These are phyloP conservation scores for Nyctanthes arbortristis DNA, from an alignment of 257 asterid genomes.

Conservation along the genomic window DNA sequence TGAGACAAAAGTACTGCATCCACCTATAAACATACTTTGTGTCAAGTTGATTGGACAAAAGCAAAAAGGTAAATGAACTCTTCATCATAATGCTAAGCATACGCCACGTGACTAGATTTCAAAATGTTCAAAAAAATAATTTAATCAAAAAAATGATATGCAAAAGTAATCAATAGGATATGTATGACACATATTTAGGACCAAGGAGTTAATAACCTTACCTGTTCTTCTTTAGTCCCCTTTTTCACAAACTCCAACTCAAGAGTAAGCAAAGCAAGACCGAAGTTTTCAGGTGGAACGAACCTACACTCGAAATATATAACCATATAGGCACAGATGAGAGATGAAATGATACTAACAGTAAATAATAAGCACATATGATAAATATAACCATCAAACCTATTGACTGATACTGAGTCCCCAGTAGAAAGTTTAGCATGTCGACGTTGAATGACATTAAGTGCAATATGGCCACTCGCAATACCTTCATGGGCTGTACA, in stretches of 20 bases:
- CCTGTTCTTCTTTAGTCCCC: slow-evolving; percentile 87
- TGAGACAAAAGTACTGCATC: slow-evolving; percentile 79
- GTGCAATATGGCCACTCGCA: slow-evolving; percentile 66
- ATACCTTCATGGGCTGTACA: slow-evolving; percentile 62
- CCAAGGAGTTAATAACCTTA: slow-evolving; percentile 24
- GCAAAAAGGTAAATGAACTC: not conserved
- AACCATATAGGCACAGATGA: slow-evolving; percentile 17
- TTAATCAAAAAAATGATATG: slow-evolving; percentile 2
- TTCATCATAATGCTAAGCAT: slow-evolving; percentile 13
- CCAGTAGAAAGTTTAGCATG: slow-evolving; percentile 85
- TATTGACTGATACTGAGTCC: slow-evolving; percentile 67
- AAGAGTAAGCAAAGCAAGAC: slow-evolving; percentile 77
- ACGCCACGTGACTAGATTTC: not conserved
- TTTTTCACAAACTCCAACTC: slow-evolving; percentile 97
- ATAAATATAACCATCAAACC: slow-evolving; percentile 41
- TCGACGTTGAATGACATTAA: slow-evolving; percentile 89
- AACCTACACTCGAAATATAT: slow-evolving; percentile 47
- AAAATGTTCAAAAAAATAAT: not conserved
- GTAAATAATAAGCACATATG: not conserved
- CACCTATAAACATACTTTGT: slow-evolving; percentile 51
- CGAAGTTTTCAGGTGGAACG: slow-evolving; percentile 79
- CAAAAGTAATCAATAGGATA: slow-evolving; percentile 9
- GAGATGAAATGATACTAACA: not conserved
- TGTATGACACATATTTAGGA: not conserved
- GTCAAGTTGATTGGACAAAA: slow-evolving; percentile 22